phyloP scores from a whole-genome alignment of 83 land plant species.

The Larix sibirica region DNA sequence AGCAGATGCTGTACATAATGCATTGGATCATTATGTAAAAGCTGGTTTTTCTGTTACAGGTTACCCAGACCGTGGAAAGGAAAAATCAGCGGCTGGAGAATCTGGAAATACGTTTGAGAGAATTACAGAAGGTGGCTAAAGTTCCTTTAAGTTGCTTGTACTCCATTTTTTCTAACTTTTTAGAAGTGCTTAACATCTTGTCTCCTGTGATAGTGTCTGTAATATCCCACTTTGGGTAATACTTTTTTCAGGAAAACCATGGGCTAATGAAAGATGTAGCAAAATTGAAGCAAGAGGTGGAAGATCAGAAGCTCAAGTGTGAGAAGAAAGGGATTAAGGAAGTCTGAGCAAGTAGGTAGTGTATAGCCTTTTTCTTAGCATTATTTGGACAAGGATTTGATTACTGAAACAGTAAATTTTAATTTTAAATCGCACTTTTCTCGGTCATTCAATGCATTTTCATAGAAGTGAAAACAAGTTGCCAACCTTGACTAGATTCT shows the following conservation, averaged over 20 bases:
- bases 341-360: constrained; percentile 5
- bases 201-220: background rate
- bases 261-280: background rate
- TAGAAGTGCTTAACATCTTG: background rate
- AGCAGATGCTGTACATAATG: background rate
- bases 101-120: background rate
- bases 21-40: background rate
- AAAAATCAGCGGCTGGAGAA: background rate
- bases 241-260: constrained; percentile 1
- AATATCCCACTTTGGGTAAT: background rate
- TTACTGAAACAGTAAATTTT: no score
- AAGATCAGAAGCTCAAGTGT: background rate
- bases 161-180: background rate
- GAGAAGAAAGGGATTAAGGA: background rate
- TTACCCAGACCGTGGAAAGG: background rate
- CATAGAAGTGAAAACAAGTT: no score
- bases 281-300: background rate
- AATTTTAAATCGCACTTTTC: no score
- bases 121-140: constrained; percentile 6
- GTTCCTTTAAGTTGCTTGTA: background rate
- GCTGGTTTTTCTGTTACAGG: background rate
- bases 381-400: background rate
- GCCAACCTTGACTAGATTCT: no score
- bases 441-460: no score
- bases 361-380: background rate